Percentiles rank a stretch among this genome's conserved stretches.
Evolutionary conservation across 2,329 filamentous ascomycete genomes (phyloP).

Genomic region (Penicillium sumatraense): DNA sequence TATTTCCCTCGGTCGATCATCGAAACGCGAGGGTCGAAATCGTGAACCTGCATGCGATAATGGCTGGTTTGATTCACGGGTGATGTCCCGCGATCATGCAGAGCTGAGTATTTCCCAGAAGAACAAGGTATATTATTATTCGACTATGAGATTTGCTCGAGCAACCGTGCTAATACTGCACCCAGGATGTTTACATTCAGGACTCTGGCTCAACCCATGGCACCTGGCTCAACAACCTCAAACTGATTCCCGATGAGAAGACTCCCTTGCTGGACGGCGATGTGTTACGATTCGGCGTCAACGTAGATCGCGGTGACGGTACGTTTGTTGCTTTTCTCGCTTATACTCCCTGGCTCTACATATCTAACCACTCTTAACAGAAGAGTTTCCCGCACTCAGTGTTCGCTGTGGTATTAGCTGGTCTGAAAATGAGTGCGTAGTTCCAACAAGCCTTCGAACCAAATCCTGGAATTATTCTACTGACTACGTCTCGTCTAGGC

Average conservation of each 20-base stretch:
- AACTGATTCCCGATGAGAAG: constrained; percentile 43
- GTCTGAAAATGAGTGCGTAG: constrained; percentile 13
- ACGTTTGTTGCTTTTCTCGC: constrained; percentile 15
- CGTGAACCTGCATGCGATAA: constrained; percentile 44
- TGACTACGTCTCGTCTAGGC: neutral
- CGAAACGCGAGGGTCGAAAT: constrained; percentile 42
- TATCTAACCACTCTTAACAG: constrained; percentile 25
- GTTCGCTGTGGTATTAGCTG: constrained; percentile 37
- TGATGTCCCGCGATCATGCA: constrained; percentile 54
- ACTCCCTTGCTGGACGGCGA: constrained; percentile 45
- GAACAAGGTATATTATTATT: constrained; percentile 24
- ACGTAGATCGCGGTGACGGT: constrained; percentile 55
- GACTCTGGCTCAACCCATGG: constrained; percentile 67
- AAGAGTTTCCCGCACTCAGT: constrained; percentile 36
- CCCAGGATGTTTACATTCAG: constrained; percentile 52
- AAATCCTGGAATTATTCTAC: neutral
- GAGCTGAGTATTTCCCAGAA: constrained; percentile 34
- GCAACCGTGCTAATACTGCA: constrained; percentile 16
- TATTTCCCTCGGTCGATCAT: constrained; percentile 47
- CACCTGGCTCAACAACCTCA: constrained; percentile 58
- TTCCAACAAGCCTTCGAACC: neutral
- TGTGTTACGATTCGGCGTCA: constrained; percentile 51
- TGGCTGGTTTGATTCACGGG: constrained; percentile 51
- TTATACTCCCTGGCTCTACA: neutral
- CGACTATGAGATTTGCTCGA: too few species aligned